Evolutionary conservation across 805 yeast species (phyloP).

Genomic region (Gaillardinia entomophila): DNA sequence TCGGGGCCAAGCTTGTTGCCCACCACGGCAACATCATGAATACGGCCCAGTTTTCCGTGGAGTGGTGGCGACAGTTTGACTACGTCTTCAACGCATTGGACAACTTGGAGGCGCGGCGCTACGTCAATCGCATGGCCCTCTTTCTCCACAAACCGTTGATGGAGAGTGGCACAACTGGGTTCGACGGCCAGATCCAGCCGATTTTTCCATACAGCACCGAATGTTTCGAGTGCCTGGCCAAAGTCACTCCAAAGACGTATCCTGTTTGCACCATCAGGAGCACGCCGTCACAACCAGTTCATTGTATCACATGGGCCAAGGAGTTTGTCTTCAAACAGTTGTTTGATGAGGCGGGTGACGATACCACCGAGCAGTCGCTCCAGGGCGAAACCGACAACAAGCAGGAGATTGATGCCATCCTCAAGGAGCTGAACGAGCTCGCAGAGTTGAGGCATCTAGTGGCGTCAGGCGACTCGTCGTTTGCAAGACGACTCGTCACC

Average conservation of each 20-base stretch:
- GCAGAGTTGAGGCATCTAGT: conserved; percentile 25
- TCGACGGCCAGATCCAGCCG: conserved; percentile 90
- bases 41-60: conserved; percentile 57
- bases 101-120: conserved; percentile 85
- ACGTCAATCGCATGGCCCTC: conserved; percentile 79
- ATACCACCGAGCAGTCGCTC: conserved; percentile 15
- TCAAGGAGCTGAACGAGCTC: conserved; percentile 64
- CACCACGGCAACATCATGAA: conserved; percentile 89
- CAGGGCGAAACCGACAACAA: conserved; percentile 53
- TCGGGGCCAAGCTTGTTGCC: conserved; percentile 58
- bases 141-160: conserved; percentile 70
- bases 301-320: conserved; percentile 97
- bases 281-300: conserved; percentile 94
- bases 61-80: conserved; percentile 71
- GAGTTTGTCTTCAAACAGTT: conserved; percentile 79
- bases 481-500: conserved; percentile 40
- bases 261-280: conserved; percentile 97
- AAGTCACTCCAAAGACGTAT: conserved; percentile 82
- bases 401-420: conserved; percentile 58
- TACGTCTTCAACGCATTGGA: conserved; percentile 89
- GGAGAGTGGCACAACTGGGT: conserved; percentile 95
- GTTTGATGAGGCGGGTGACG: conserved; percentile 46
- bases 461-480: conserved; percentile 15
- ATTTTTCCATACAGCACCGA: conserved; percentile 78
- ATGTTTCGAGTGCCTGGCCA: conserved; percentile 88